Base-by-base conservation (phyloP, 805 yeast species). In the Blastobotrys mokoenaii region DNA sequence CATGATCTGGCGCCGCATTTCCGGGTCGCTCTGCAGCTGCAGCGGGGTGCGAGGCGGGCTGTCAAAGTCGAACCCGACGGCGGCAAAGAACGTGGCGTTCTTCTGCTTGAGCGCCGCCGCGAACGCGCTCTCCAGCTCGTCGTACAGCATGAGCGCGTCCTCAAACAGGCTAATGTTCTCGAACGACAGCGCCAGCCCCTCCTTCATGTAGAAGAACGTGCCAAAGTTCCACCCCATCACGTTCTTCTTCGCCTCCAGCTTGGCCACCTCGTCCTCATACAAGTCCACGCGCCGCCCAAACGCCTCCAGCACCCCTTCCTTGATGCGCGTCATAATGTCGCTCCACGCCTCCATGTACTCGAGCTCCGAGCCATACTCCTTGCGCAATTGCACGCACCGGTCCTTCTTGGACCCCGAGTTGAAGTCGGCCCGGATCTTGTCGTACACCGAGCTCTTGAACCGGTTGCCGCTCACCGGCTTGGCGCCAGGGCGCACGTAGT, bases 71-170 rank as follows among this genome's bases (percentile, higher is more conserved):
- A 61, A 61, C 5, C 65, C 65, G 16, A 61, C 54, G 14, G 47
- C 38, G 5, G 58, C 51, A 16, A 43, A 29, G 36, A 62, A 66
- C 52, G 46, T 59, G 1, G 61, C 45, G 25, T 64, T 61, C 41
- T 37, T 45, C 46, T 53, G 47, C 11, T 42, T 44, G 6, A 46
- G 40, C 45, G 46, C 27, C 25, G 40, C 38, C 27, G 59, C 53
- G 27, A 67, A 66, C 6, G 61, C 50, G 1, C 53, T 47, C 14
- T 69, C 67, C 4, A 84, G 53, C 25, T 65, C 67, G 29, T 74
- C 72, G 51, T 77, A 81, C 17, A 73, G 70, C 2, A 59, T 62
- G 31, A 81, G 57, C 0, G 90, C 72, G 43, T 84, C 89, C 22
- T 80, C 82, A 20, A 68, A 61, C 18, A 83, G 70, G 20, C 72